Base-by-base conservation (phyloP, 257 asterid genomes). In the Nicotiana paniculata region DNA sequence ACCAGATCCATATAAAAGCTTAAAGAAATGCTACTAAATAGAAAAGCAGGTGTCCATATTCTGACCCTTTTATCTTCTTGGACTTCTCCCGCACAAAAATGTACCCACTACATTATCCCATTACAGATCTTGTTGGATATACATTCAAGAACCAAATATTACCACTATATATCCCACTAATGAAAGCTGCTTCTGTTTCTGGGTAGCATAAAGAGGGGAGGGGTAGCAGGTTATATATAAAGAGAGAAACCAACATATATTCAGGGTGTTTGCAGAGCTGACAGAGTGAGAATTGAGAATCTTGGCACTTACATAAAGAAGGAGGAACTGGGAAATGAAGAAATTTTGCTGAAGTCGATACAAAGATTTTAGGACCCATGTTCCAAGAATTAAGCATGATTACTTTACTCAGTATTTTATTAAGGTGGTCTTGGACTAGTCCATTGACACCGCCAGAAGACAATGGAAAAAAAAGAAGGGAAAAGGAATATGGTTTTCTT, bases 11-110 rank as follows among this genome's bases (percentile, higher is more conserved):
- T 24, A 48, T 5, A 5, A 4, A 21, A 72, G 35, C 6, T 28
- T 43, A 21, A 18, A 68, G 8, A 37, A 4, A 68, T 16, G 75
- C 51, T 67, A 17, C 2, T 39, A 21, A 67, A 10, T 3, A 67
- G 35, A 67, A 39, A 46, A 37, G 55, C 26, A 72, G 57, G 10
- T n/a, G 5, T 69, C 57, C 77, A 69, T 46, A 46, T 72, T 72
- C 59, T 72, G 78, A 72, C 78, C 59, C 61, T 72, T 43, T 72
- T 72, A 72, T 21, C 61, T 51, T 51, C 79, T 74, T 26, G 79
- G 43, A 48, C 59, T 48, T 48, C 15, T 74, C 62, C 24, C 39
- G 1, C 6, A 26, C 26, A 72, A 72, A 21, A 2, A 74, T 3
- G 10, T 7, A 21, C 13, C 15, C 32, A 21, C 66, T 61, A 21